Evolutionary conservation across 2,329 filamentous ascomycete species (phyloP), one percentile per base, ranked within the genome.

Genomic region (Tolypocladium nubicola): DNA sequence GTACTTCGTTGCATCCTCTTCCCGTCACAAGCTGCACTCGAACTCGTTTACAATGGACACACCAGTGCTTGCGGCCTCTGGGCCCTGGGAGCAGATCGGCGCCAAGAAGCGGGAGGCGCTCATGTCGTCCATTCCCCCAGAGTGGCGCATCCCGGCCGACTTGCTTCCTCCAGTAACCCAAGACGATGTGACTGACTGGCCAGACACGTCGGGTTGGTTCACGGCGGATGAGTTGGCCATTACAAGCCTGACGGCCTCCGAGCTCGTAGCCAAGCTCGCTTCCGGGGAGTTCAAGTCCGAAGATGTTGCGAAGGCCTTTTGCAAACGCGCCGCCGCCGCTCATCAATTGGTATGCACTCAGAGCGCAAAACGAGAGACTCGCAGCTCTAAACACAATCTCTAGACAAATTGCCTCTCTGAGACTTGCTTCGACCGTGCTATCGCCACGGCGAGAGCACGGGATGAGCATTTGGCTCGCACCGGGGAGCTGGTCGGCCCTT

Each of bases 171-270:
- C 79, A 1, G 74, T 75, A 0, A 73, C 75, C 39, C 77, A 83
- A 63, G 71, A 78, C 52, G 77, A 86, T 63, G 79, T 87, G 19
- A 81, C 78, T 0, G 62, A 62, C 4, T 86, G 83, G 69, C 82
- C 84, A 64, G 64, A 72, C 54, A 65, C 66, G 0, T 87, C 82
- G 1, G 82, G 82, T 2, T 84, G 84, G 76, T 84, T 88, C 61
- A 82, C 76, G 0, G 35, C 66, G 0, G 61, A 68, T 10, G 79
- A 82, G 62, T 62, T 80, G 7, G 68, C 69, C 21, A 76, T 82
- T 41, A 82, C 80, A 0, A 70, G 69, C 35, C 71, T 74, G 52
- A 74, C 76, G 58, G 75, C 73, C 0, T 65, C 69, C 10, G 69
- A 69, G 19, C 68, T 81, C 26, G 68, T 74, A 0, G 64, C 66